Evolutionary conservation across 768 basidiomycete genomes (phyloP), one percentile per base, ranked within the genome.

Genomic region (Lanmaoa rubissima): DNA sequence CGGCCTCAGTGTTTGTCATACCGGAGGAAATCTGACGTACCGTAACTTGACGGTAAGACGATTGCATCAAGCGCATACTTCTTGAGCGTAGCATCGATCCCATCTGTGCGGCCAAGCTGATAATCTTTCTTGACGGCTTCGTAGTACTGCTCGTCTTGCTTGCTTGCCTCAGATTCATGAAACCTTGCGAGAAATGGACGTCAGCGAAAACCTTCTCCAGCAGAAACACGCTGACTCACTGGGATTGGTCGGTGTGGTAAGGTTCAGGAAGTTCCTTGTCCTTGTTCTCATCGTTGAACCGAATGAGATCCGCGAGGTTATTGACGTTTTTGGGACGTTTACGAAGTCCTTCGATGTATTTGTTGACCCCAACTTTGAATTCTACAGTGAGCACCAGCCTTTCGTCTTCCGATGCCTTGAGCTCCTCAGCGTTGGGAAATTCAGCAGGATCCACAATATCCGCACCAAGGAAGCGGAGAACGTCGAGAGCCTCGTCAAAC

Each of bases 361-460:
- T 69, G 53, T 81, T 75, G 21, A 87, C 56, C 54, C 84, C 76
- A 44, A 80, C 85, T 75, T 86, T 87, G 72, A 87, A 82, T 60
- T 87, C 87, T 0, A 76, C 73, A 31, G 77, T 68, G 14, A 84
- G 61, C 1, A 87, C 85, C 19, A 81, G 64, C 0, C 69, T 76
- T 65, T 87, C 85, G 53, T 82, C 77, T 9, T 76, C 74, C 1
- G 79, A 79, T 1, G 57, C 58, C 19, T 74, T 61, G 40, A 84
- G 75, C 53, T 83, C 84, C 1, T 78, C 73, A 0, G 79, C 78
- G 34, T 78, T 79, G 0, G 84, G 79, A 16, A 88, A 69, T 55
- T 87, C 82, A 1, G 84, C 82, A 1, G 85, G 83, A 62, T 88
- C 86, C 8, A 87, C 75, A 5, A 88, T 73, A 1, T 79, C 73